Evolutionary conservation across 2,329 filamentous ascomycete genomes (phyloP), one percentile per base, ranked within the genome.

Genomic region (Volutella citrinella): DNA sequence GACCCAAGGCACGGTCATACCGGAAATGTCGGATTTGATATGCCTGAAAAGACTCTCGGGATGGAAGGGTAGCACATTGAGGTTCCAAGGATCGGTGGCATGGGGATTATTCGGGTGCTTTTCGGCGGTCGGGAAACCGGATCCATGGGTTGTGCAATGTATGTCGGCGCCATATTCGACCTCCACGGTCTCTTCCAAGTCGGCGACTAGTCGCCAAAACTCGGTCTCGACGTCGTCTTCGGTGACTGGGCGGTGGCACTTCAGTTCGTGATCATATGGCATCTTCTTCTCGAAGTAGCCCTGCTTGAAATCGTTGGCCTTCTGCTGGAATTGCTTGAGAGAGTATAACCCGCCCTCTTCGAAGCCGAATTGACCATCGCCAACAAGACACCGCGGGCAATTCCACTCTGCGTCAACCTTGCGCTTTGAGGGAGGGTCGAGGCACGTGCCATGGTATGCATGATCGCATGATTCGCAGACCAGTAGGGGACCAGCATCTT

Each of bases 1-100:
- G 5, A 98, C 80, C 93, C 93, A 98, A 1, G 93, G 93, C 7
- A 98, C 91, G 0, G 93, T 98, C 93, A 98, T 98, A 22, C 93
- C 93, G 3, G 93, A 97, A 33, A 98, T 94, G 56, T 98, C 93
- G 0, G 91, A 88, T 60, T 97, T 97, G 70, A 98, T 97, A 52
- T 98, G 87, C 30, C 91, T 80, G 68, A 98, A 98, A 2, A 98
- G 70, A 29, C 90, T 96, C 32, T 97, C 91, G 2, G 84, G 80
- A 46, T 95, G 83, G 32, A 97, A 80, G 0, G 93, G 93, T 40
- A 97, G 74, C 28, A 95, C 82, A 52, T 95, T 98, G 35, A 98
- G 70, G 51, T 98, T 98, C 93, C 93, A 98, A 0, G 87, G 85
- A 61, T 97, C 88, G 3, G 82, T 84, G 2, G 91, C 82, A 59